Base-by-base conservation (phyloP, 2,329 filamentous ascomycete genomes). In the Rutstroemia sp. region DNA sequence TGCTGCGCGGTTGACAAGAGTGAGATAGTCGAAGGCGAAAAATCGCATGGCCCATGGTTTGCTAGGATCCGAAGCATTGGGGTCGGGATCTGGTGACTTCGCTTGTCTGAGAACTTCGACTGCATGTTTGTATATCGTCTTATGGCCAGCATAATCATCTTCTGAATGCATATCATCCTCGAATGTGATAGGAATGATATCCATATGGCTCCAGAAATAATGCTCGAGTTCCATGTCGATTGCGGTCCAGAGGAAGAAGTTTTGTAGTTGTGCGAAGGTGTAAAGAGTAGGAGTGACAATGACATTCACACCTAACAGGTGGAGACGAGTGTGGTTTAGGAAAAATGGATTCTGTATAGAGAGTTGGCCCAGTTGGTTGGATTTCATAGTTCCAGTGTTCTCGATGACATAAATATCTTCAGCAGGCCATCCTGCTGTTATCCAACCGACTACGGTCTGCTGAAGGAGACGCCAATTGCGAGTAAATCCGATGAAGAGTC, bases 11-110 rank as follows among this genome's bases (percentile, higher is more conserved):
- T 84, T 83, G 44, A 83, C 78, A 1, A 83, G 70, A 2, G 79
- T 74, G 2, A 84, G 71, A 60, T 78, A 76, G 64, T 84, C 80
- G 68, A 82, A 83, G 12, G 77, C 73, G 65, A 82, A 83, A 67
- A 81, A 80, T n/a, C 74, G 73, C 51, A 75, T 67, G 0, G 70
- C 79, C 80, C 80, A 83, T 51, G 48, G 56, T 14, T 46, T 60
- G 1, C 27, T 38, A 34, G 41, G 17, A n/a, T 53, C 52, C 16
- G 54, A 54, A 39, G 54, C 19, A 47, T 46, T 51, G 10, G 54
- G 48, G 30, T 51, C 47, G 3, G 53, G 45, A 16, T 21, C 34
- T 14, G 51, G 27, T 37, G 55, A 57, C 17, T 49, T 34, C 17
- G 55, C 54, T 7, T 52, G 39, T 25, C 45, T 27, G 4, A 58